These are phyloP conservation scores for Laguncularia racemosa DNA, from an alignment of 345 rosid species.

Conservation along the genomic window DNA sequence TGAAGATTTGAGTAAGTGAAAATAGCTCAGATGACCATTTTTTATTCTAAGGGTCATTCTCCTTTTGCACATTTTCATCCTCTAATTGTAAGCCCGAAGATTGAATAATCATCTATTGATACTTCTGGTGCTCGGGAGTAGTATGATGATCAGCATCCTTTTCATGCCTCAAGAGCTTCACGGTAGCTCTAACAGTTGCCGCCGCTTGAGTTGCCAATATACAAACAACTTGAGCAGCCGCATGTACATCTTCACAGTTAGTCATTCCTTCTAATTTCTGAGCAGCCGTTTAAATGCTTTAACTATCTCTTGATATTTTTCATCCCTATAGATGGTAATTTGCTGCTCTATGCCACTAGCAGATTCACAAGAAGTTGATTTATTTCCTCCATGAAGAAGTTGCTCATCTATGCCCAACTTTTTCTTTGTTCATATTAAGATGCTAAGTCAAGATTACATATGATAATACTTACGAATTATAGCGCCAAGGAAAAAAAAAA, in stretches of 20 bases:
- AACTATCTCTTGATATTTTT: conserved; percentile 6
- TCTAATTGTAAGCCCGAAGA: neutral
- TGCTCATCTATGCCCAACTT: conserved; percentile 4
- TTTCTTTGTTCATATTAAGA: conserved; percentile 5
- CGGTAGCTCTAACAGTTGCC: conserved; percentile 34
- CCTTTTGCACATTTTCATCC: neutral
- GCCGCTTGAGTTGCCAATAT: conserved; percentile 42
- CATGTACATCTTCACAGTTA: conserved; percentile 21
- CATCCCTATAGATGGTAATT: neutral
- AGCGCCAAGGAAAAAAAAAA: neutral
- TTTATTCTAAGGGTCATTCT: neutral
- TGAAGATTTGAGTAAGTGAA: no score
- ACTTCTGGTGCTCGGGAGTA: no score
- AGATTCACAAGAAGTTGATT: no score
- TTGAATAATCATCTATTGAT: no score
- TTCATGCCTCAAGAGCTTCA: conserved; percentile 26
- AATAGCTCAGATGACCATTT: no score
- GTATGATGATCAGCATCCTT: neutral
- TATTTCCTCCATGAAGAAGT: no score
- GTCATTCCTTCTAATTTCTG: neutral
- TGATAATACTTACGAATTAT: neutral
- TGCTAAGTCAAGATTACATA: no score
- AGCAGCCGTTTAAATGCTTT: conserved; percentile 10
- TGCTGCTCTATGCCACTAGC: no score
- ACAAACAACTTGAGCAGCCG: conserved; percentile 37